Percentiles rank a stretch among this genome's conserved stretches.
Evolutionary conservation across 768 basidiomycete species (phyloP).

Genomic region (Suillus bovinus): DNA sequence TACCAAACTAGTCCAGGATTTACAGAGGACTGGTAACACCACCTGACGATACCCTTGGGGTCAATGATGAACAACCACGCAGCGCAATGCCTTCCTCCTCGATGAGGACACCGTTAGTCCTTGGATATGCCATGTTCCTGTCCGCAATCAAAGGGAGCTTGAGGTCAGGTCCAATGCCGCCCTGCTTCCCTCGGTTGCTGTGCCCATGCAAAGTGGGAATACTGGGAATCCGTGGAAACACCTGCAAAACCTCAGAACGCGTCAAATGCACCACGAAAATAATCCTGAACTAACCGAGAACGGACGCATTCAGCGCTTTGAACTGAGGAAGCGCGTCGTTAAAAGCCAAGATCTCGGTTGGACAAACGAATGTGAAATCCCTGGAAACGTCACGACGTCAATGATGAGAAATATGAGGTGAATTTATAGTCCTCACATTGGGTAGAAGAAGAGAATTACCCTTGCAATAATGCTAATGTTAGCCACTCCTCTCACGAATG

Average conservation of each 20-base stretch:
- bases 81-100: constrained; percentile 89
- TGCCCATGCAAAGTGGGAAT: constrained; percentile 87
- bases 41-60: constrained; percentile 76
- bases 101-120: constrained; percentile 85
- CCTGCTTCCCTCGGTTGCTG: constrained; percentile 78
- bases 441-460: constrained; percentile 95
- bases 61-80: constrained; percentile 88
- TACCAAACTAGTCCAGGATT: background rate
- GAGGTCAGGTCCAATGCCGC: constrained; percentile 88
- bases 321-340: constrained; percentile 83
- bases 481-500: constrained; percentile 5
- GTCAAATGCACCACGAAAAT: background rate
- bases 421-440: constrained; percentile 57
- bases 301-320: constrained; percentile 67
- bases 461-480: constrained; percentile 39
- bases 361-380: constrained; percentile 90
- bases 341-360: constrained; percentile 96
- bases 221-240: constrained; percentile 89
- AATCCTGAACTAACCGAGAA: constrained; percentile 58
- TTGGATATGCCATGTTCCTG: constrained; percentile 77
- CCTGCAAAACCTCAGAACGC: constrained; percentile 36
- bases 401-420: background rate
- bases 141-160: constrained; percentile 84
- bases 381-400: constrained; percentile 34
- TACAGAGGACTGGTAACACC: constrained; percentile 1